A percentile compares a stretch with the other conserved stretches of the same genome.
phyloP scores from a whole-genome alignment of 306 rosid genomes.

The Echinosophora koreensis region DNA sequence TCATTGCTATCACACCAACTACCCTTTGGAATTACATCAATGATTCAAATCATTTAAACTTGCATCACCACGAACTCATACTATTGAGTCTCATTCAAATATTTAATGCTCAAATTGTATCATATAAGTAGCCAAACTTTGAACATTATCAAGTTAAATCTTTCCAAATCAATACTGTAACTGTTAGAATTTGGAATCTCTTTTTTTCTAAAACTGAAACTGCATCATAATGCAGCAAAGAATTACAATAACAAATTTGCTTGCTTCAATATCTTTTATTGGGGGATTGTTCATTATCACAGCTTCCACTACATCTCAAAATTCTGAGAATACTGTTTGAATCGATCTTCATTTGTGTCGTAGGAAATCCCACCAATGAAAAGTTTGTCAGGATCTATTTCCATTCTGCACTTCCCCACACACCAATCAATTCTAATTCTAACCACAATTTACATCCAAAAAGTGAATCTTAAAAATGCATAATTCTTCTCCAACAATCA shows the following conservation, averaged over 20 bases:
- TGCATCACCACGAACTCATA: conserved; percentile 19
- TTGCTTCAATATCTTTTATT: conserved; percentile 10
- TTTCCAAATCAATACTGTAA: conserved; percentile 6
- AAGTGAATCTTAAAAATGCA: not conserved
- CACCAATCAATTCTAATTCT: conserved; percentile 41
- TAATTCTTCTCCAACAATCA: conserved; percentile 23
- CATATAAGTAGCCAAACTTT: no score
- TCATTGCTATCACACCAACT: conserved; percentile 16
- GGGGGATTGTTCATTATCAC: conserved; percentile 57
- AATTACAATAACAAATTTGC: conserved; percentile 8
- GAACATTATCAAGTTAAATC: not conserved
- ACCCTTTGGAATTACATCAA: conserved; percentile 20
- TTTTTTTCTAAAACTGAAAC: conserved; percentile 19
- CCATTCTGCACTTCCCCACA: conserved; percentile 62
- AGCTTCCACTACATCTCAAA: conserved; percentile 63
- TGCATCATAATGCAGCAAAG: conserved; percentile 23
- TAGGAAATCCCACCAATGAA: conserved; percentile 89
- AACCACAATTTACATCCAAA: conserved; percentile 31
- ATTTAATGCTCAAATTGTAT: no score
- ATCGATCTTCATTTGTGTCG: conserved; percentile 72
- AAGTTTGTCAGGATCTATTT: conserved; percentile 80
- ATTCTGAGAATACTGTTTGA: conserved; percentile 59
- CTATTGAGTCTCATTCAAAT: conserved; percentile 16
- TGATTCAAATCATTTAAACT: conserved; percentile 19
- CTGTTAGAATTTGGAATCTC: not conserved